phyloP scores from a whole-genome alignment of 345 rosid species.

The Trapa incisa region DNA sequence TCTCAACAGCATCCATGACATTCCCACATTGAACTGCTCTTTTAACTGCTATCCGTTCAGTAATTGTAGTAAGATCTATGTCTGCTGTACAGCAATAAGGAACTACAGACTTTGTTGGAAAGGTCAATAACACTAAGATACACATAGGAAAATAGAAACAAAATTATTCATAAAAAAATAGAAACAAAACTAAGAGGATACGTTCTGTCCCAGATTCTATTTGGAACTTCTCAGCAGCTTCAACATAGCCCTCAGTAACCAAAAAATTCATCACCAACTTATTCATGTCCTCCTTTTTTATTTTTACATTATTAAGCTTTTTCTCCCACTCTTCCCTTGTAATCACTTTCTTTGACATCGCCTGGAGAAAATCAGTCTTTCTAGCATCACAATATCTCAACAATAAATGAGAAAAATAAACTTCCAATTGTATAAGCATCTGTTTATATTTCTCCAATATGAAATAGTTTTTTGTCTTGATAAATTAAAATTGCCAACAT shows the following conservation, averaged over 20 bases:
- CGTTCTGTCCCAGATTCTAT: slow-evolving; percentile 91
- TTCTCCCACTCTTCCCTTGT: slow-evolving; percentile 81
- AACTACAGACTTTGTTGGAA: not conserved
- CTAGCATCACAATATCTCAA: not conserved
- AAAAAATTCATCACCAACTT: slow-evolving; percentile 95
- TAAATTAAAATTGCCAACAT: not conserved
- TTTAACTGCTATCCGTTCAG: slow-evolving; percentile 94
- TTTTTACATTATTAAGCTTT: slow-evolving; percentile 73
- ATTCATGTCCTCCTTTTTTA: slow-evolving; percentile 92
- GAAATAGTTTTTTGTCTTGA: not conserved
- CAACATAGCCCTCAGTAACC: slow-evolving; percentile 93
- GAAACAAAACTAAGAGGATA: slow-evolving; percentile 32
- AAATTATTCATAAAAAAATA: no score
- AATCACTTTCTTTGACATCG: slow-evolving; percentile 16
- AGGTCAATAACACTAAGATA: not conserved
- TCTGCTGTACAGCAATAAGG: slow-evolving; percentile 70
- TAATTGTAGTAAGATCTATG: slow-evolving; percentile 83
- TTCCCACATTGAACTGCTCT: slow-evolving; percentile 92
- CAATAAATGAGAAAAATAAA: not conserved
- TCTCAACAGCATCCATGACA: slow-evolving; percentile 94
- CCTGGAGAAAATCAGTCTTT: slow-evolving; percentile 9
- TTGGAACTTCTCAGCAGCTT: slow-evolving; percentile 82
- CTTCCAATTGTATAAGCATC: not conserved
- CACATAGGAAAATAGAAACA: not conserved
- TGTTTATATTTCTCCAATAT: not conserved